These are phyloP conservation scores for Kluyveromyces siamensis DNA, from an alignment of 805 yeast genomes.

Conservation along the genomic window DNA sequence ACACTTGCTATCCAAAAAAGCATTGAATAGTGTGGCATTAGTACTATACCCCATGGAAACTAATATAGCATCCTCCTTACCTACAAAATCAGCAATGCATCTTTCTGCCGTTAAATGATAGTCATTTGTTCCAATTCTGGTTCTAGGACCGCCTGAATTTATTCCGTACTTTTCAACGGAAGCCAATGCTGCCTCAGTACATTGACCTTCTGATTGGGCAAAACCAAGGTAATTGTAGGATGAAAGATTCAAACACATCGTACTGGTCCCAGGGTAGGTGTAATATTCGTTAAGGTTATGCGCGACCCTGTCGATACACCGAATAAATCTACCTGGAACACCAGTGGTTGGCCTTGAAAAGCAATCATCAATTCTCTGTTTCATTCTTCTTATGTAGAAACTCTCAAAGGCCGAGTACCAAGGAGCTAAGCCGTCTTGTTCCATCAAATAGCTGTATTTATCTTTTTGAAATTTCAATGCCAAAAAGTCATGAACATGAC, in stretches of 20 bases:
- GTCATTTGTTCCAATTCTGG: conserved; percentile 64
- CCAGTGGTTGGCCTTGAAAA: conserved; percentile 95
- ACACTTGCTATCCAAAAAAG: conserved; percentile 79
- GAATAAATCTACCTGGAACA: conserved; percentile 89
- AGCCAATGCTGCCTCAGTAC: conserved; percentile 70
- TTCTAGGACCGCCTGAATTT: conserved; percentile 70
- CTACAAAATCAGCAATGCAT: conserved; percentile 75
- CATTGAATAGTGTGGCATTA: conserved; percentile 77
- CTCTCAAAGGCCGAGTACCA: conserved; percentile 91
- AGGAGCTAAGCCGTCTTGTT: conserved; percentile 88
- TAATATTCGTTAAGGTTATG: conserved; percentile 55
- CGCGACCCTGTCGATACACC: conserved; percentile 72
- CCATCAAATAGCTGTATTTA: conserved; percentile 56
- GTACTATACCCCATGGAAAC: conserved; percentile 96
- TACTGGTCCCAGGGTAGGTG: conserved; percentile 65
- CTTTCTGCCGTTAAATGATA: conserved; percentile 67
- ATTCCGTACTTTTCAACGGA: conserved; percentile 64
- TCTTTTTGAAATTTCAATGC: conserved; percentile 67
- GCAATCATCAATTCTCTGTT: conserved; percentile 85
- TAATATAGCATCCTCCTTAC: conserved; percentile 79
- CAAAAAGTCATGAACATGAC: conserved; percentile 83
- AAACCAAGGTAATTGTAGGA: conserved; percentile 94
- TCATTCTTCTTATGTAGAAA: conserved; percentile 87
- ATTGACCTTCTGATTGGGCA: conserved; percentile 88
- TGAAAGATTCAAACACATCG: conserved; percentile 74